Percentiles rank a stretch among this genome's conserved stretches.
Evolutionary conservation across 495 filamentous ascomycete species (phyloP).

Genomic region (Neurospora pannonica): DNA sequence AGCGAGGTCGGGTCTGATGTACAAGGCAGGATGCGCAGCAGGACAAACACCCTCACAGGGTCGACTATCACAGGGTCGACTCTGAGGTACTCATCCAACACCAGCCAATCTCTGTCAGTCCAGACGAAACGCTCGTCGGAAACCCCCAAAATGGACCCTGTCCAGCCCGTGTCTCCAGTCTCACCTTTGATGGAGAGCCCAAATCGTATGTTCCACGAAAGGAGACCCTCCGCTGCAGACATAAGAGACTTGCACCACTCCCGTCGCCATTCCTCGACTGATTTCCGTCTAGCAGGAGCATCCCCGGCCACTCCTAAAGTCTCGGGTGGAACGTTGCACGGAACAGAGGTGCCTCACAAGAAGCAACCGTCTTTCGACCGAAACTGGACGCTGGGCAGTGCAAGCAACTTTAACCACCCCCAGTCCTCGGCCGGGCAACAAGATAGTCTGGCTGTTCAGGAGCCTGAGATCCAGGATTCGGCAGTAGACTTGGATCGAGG

Average conservation of each 20-base stretch:
- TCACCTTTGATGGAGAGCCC: constrained; percentile 47
- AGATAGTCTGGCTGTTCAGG: constrained; percentile 21
- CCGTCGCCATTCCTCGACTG: constrained; percentile 83
- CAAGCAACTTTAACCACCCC: constrained; percentile 21
- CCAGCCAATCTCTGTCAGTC: constrained; percentile 28
- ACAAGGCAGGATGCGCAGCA: constrained; percentile 30
- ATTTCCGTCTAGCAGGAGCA: constrained; percentile 43
- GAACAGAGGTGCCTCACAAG: constrained; percentile 44
- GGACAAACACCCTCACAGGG: constrained; percentile 63
- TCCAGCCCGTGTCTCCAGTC: constrained; percentile 30
- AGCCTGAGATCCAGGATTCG: constrained; percentile 28
- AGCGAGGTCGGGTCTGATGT: constrained; percentile 46
- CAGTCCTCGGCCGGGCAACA: constrained; percentile 39
- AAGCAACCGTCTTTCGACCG: constrained; percentile 85
- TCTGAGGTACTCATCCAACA: constrained; percentile 45
- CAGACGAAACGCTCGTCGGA: constrained; percentile 35
- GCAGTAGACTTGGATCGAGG: constrained; percentile 69
- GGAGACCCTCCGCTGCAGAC: constrained; percentile 68
- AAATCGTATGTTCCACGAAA: constrained; percentile 36
- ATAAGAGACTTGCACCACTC: constrained; percentile 76
- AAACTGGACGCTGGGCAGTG: constrained; percentile 72
- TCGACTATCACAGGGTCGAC: constrained; percentile 77
- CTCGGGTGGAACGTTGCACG: constrained; percentile 25
- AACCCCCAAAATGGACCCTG: constrained; percentile 31
- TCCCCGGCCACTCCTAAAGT: constrained; percentile 28